phyloP scores from a whole-genome alignment of 176 grass and related monocot species.

The Echinochloa phyllopogon region DNA sequence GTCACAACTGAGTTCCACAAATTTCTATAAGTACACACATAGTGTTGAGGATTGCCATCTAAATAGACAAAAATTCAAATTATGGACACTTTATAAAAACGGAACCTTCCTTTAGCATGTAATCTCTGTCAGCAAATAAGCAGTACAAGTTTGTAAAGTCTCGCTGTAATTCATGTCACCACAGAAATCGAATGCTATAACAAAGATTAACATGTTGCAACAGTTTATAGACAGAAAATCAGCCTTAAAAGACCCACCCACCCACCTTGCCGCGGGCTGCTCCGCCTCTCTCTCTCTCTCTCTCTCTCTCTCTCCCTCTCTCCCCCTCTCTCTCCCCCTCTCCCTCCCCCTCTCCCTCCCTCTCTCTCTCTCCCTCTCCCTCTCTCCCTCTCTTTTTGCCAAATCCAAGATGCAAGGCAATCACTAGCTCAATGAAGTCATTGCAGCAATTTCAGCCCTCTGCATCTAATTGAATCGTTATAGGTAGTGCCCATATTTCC shows the following conservation, averaged over 20 bases:
- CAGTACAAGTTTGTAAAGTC: background rate
- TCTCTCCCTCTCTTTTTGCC: background rate
- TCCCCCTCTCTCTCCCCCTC: no score
- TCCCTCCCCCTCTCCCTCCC: no score
- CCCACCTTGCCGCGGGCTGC: no score
- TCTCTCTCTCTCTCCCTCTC: no score
- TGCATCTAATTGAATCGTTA: background rate
- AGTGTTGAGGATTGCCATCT: background rate
- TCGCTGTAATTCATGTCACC: background rate
- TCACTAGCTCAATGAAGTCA: background rate
- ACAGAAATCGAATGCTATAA: background rate
- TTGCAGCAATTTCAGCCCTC: background rate
- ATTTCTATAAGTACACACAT: background rate
- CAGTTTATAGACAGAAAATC: background rate
- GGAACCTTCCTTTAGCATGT: background rate
- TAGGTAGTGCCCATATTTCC: background rate
- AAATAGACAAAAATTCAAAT: background rate
- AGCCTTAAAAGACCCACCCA: background rate
- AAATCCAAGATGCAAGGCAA: background rate
- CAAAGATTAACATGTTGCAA: background rate
- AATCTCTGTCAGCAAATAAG: background rate
- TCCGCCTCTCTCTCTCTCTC: no score
- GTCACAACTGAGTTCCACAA: background rate
- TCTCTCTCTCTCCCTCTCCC: no score
- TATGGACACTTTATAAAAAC: background rate